These are phyloP conservation scores for Cichorium intybus DNA, from an alignment of 140 eudicot species.

Conservation along the genomic window DNA sequence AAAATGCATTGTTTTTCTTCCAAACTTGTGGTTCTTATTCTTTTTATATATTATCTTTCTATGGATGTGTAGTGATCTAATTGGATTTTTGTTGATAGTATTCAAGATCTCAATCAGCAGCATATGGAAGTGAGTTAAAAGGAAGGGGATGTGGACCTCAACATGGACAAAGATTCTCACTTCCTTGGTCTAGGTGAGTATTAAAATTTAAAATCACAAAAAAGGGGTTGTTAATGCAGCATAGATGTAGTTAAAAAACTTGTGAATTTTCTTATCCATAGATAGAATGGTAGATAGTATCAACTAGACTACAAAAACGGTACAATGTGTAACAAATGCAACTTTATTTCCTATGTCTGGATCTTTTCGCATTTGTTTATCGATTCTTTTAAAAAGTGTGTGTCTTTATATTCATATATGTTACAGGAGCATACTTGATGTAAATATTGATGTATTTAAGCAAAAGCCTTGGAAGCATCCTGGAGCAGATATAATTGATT, in stretches of 20 bases:
- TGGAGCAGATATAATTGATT: slow-evolving; percentile 61
- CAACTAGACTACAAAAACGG: background rate
- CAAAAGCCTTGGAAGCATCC: slow-evolving; percentile 65
- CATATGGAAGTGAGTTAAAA: slow-evolving; percentile 30
- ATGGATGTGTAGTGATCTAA: slow-evolving; percentile 1
- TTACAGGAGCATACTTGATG: slow-evolving; percentile 72
- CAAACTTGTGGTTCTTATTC: background rate
- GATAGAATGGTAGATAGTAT: background rate
- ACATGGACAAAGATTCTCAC: slow-evolving; percentile 44
- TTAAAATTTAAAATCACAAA: slow-evolving; percentile 7
- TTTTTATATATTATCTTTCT: background rate
- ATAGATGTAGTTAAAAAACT: background rate
- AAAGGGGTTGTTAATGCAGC: background rate
- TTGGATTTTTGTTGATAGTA: slow-evolving; percentile 33
- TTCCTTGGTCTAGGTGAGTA: slow-evolving; percentile 54
- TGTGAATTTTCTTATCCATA: background rate
- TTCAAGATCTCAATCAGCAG: slow-evolving; percentile 28
- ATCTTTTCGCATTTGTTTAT: background rate
- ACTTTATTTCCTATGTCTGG: background rate
- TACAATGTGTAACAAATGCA: background rate
- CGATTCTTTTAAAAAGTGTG: slow-evolving; percentile 2
- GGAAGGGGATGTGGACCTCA: slow-evolving; percentile 33
- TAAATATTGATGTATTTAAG: slow-evolving; percentile 52
- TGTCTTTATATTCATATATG: slow-evolving; percentile 9
- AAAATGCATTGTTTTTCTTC: no score